Base-by-base conservation (phyloP, 768 basidiomycete genomes). In the Amyloporia xantha region DNA sequence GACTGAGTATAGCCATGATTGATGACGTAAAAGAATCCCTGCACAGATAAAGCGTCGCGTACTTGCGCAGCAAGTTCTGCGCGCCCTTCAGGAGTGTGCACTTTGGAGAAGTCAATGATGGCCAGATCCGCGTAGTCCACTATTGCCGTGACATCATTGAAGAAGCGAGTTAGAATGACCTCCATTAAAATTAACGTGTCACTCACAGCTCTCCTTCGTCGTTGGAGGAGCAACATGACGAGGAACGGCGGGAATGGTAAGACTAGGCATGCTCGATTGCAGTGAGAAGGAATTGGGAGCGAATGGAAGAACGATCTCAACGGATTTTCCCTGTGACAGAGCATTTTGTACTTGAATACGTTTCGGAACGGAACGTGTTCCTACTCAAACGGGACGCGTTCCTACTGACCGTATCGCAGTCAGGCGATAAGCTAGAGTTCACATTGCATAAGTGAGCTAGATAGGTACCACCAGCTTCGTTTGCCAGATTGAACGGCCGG, bases 141-240 rank as follows among this genome's bases (percentile, higher is more conserved):
- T 68, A 13, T 1, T n/a, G n/a, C n/a, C n/a, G n/a, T n/a, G n/a
- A n/a, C n/a, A 30, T 20, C 21, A 39, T 15, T 17, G 30, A 4
- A 15, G 1, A 23, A 12, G 25, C 27, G 20, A 13, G 37, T 12
- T 15, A 25, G 19, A 3, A 40, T 20, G 23, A 30, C 3, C 6
- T 27, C 33, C 4, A 19, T 38, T 3, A 26, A 17, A 7, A 35
- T 20, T 25, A 17, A 25, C 2, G 26, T 17, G 25, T 2, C 20
- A 64, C 72, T 40, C 43, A 73, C 73, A 50, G 20, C 62, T 48
- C 24, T 64, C 64, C 38, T 59, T 59, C 2, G 73, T 73, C 2
- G 52, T 53, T 0, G 68, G 63, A 5, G 72, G 61, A 4, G 62
- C 57, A 28, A 61, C 56, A 33, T 73, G 71, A 37, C 59, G 74